phyloP scores from a whole-genome alignment of 257 asterid species.

The Nyctanthes arbortristis region DNA sequence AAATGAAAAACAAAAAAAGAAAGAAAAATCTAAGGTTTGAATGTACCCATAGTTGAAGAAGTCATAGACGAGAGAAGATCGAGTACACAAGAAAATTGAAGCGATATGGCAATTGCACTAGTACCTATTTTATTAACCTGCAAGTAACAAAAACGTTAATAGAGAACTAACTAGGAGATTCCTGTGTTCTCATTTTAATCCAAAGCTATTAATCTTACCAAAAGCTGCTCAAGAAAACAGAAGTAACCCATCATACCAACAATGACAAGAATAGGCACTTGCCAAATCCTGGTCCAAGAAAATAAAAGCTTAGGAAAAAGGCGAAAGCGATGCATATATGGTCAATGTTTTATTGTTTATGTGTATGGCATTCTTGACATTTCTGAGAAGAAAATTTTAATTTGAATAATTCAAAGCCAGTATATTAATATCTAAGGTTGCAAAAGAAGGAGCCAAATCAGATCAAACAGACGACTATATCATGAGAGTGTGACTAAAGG shows the following conservation, averaged over 20 bases:
- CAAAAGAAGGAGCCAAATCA: too few relatives aligned
- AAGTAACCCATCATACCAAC: constrained; percentile 89
- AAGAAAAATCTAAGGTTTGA: background rate
- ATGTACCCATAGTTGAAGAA: constrained; percentile 81
- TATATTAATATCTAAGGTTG: too few relatives aligned
- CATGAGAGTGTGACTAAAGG: too few relatives aligned
- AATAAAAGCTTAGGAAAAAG: background rate
- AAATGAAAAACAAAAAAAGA: too few relatives aligned
- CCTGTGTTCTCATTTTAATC: background rate
- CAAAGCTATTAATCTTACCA: constrained; percentile 45
- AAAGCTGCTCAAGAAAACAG: constrained; percentile 84
- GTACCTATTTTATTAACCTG: constrained; percentile 72
- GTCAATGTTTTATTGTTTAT: background rate
- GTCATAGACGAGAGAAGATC: constrained; percentile 83
- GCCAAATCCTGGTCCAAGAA: constrained; percentile 68
- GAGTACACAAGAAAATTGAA: constrained; percentile 86
- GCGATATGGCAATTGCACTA: constrained; percentile 74
- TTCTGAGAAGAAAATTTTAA: background rate
- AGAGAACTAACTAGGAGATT: background rate
- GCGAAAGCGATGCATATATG: background rate
- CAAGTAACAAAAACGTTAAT: constrained; percentile 9
- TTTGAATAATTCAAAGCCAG: too few relatives aligned
- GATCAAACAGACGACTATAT: too few relatives aligned
- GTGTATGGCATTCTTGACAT: background rate
- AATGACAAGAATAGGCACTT: constrained; percentile 81